A percentile compares a stretch with the other conserved stretches of the same genome.
These are phyloP conservation scores for Ascosphaera apis DNA, from an alignment of 2,329 filamentous ascomycete species.

Conservation along the genomic window DNA sequence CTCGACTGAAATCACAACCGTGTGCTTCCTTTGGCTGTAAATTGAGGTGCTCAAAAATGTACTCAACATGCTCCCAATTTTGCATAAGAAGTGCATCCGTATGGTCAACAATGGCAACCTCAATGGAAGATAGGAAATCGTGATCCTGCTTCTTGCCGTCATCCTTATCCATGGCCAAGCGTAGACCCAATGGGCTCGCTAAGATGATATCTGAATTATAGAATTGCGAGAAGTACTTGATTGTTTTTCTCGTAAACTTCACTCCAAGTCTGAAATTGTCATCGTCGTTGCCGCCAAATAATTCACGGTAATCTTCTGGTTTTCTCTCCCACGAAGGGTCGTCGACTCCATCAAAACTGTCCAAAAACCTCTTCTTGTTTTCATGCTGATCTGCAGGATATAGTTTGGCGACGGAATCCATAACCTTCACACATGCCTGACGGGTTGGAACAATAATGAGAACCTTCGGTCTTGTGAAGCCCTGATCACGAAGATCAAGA, in stretches of 20 bases:
- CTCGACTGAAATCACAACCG: constrained; percentile 79
- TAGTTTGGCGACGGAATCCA: constrained; percentile 53
- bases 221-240: constrained; percentile 88
- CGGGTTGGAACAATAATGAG: constrained; percentile 76
- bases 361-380: constrained; percentile 78
- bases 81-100: constrained; percentile 89
- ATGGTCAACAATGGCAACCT: constrained; percentile 75
- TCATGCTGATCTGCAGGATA: constrained; percentile 78
- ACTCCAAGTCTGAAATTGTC: constrained; percentile 93
- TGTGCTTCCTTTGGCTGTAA: constrained; percentile 71
- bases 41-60: constrained; percentile 80
- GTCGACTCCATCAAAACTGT: constrained; percentile 50
- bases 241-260: constrained; percentile 87
- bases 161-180: constrained; percentile 66
- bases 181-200: constrained; percentile 69
- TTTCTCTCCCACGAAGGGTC: constrained; percentile 48
- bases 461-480: constrained; percentile 84
- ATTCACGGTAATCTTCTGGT: constrained; percentile 64
- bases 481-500: constrained; percentile 68
- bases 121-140: constrained; percentile 86
- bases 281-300: constrained; percentile 89
- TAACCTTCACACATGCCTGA: constrained; percentile 56
- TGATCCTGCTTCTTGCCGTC: constrained; percentile 51
- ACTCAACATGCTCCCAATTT: constrained; percentile 92
- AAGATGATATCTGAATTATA: constrained; percentile 93